A percentile compares a stretch with the other conserved stretches of the same genome.
phyloP scores from a whole-genome alignment of 108 stramenopile species.

The Tribonema minus region DNA sequence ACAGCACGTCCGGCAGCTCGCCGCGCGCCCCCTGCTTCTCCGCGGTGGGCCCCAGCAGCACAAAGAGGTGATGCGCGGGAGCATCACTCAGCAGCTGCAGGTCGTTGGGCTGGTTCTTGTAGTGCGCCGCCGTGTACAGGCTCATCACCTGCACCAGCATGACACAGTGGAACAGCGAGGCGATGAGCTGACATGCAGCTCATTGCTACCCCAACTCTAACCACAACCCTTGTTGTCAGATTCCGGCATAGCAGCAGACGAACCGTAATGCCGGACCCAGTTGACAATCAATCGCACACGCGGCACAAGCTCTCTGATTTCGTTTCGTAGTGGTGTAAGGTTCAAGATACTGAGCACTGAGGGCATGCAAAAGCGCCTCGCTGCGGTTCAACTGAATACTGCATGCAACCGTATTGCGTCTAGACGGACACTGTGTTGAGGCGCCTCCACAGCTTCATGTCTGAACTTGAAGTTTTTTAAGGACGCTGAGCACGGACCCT shows the following conservation, averaged over 20 bases:
- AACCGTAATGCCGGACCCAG: too few relatives aligned
- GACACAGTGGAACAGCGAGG: not conserved
- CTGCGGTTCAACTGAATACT: too few relatives aligned
- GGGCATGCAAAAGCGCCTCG: too few relatives aligned
- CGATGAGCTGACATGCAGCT: not conserved
- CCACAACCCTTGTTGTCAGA: too few relatives aligned
- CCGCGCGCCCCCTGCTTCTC: conserved; percentile 49
- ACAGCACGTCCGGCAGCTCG: conserved; percentile 56
- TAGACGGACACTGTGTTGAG: not conserved
- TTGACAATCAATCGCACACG: too few relatives aligned
- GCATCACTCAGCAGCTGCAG: conserved; percentile 97
- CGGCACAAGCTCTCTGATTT: too few relatives aligned
- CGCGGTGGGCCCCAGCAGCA: conserved; percentile 86
- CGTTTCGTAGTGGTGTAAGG: too few relatives aligned
- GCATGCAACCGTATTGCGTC: not conserved
- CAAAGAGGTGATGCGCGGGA: conserved; percentile 93
- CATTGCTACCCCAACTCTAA: too few relatives aligned
- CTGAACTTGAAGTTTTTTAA: too few relatives aligned
- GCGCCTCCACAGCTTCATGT: not conserved
- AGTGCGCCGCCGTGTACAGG: conserved; percentile 95
- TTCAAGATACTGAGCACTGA: too few relatives aligned
- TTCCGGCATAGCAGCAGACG: too few relatives aligned
- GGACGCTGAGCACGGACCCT: not conserved
- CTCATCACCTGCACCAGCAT: conserved; percentile 72
- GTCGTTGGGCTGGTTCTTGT: conserved; percentile 99